Evolutionary conservation across 2,329 filamentous ascomycete species (phyloP), one percentile per base, ranked within the genome.

Genomic region (Malbranchea zuffiana): DNA sequence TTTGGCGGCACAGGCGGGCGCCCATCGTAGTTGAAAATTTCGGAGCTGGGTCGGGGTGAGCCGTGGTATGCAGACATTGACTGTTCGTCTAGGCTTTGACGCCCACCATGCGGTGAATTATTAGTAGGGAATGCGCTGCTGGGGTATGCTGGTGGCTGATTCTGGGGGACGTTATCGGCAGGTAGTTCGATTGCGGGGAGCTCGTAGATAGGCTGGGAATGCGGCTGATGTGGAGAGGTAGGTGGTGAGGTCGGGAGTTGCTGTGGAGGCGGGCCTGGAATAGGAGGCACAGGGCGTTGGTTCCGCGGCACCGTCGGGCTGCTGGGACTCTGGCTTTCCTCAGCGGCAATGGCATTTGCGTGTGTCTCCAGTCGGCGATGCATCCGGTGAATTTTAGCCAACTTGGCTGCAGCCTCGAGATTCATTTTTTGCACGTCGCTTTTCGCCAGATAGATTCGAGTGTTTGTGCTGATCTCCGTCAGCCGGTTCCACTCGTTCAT

Each of bases 401-500:
- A 67, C 58, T 88, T 92, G 6, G 75, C 71, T 0, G 88, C 79
- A 0, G 86, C 78, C 39, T 80, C 74, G 36, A 81, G 68, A 5
- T 84, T 83, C 71, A 85, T 82, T 48, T 66, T 71, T 55, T 93
- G 82, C 40, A 92, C 80, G 1, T 77, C 76, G 7, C 72, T 68
- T 43, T 79, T 79, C 5, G 70, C 66, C 36, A 98, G 72, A 55
- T 96, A 98, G 45, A 80, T 75, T 47, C 83, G 74, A 0, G 90
- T 98, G 54, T 80, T 80, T 10, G 85, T 95, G 64, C 84, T 94
- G 62, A 98, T 96, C 35, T 95, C 88, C 17, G 83, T 80, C n/a
- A 96, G 66, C 3, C 87, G 76, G 50, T 84, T 75, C 90, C 90
- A 98, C 57, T 96, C 90, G 55, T 96, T 98, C 86, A 98, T 96